Evolutionary conservation across 371 early-diverging fungal genomes (phyloP).

Genomic region (Mucor mucedo): DNA sequence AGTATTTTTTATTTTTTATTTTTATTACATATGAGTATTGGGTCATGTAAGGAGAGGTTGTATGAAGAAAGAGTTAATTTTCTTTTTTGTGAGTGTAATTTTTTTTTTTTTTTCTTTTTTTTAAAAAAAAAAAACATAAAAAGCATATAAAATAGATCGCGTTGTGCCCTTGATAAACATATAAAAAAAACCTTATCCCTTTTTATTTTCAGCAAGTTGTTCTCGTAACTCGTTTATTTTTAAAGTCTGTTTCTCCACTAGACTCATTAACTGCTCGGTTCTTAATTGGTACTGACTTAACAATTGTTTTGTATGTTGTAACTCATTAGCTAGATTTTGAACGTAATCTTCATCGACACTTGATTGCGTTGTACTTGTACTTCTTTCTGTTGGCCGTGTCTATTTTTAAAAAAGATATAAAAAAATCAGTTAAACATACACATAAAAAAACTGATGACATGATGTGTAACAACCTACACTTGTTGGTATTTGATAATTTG

Average conservation of each 20-base stretch:
- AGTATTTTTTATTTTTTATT: too few species aligned
- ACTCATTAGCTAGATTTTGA: slow-evolving; percentile 25
- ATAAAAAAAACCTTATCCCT: neutral
- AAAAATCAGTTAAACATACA: neutral
- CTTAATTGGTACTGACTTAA: slow-evolving; percentile 29
- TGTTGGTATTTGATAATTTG: slow-evolving; percentile 19
- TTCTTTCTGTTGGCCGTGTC: slow-evolving; percentile 9
- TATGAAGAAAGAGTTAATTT: too few species aligned
- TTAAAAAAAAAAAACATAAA: too few species aligned
- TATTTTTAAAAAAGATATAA: neutral
- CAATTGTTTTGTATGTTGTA: slow-evolving; percentile 30
- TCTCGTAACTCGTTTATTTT: slow-evolving; percentile 35
- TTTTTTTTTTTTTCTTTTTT: too few species aligned
- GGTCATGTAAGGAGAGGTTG: too few species aligned
- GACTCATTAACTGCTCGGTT: slow-evolving; percentile 34
- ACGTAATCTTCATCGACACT: slow-evolving; percentile 27
- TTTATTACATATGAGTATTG: too few species aligned
- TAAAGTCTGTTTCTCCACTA: slow-evolving; percentile 32
- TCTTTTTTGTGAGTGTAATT: too few species aligned
- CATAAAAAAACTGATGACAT: neutral
- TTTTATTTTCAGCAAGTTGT: slow-evolving; percentile 10
- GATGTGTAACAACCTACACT: slow-evolving; percentile 11
- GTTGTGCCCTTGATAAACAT: neutral
- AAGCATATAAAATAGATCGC: neutral
- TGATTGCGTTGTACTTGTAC: slow-evolving; percentile 8